These are phyloP conservation scores for Gliomastix tumulicola DNA, from an alignment of 2,329 filamentous ascomycete species.

Conservation along the genomic window DNA sequence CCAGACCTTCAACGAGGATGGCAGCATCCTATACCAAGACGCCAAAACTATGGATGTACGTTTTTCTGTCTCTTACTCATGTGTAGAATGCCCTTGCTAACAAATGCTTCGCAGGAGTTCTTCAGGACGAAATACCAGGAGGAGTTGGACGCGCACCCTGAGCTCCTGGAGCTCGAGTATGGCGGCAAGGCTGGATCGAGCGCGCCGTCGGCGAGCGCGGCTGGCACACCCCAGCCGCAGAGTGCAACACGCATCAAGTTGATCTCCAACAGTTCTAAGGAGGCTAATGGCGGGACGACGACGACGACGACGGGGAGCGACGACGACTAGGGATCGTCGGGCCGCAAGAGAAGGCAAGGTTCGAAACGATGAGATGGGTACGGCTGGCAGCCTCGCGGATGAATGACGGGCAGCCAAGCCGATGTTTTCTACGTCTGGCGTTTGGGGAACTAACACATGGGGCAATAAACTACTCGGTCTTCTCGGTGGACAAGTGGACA, in stretches of 20 bases:
- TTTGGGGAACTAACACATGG: too few relatives aligned
- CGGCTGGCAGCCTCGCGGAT: too few relatives aligned
- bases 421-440: conserved; percentile 1
- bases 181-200: conserved; percentile 27
- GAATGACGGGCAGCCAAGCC: too few relatives aligned
- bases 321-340: conserved; percentile 44
- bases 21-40: conserved; percentile 85
- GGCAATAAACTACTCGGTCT: not conserved
- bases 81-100: conserved; percentile 21
- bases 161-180: conserved; percentile 49
- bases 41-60: conserved; percentile 88
- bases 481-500: too few relatives aligned
- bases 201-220: conserved; percentile 48
- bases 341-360: too few relatives aligned
- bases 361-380: too few relatives aligned
- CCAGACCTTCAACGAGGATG: conserved; percentile 93
- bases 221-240: conserved; percentile 61
- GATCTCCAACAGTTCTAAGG: conserved; percentile 34
- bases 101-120: conserved; percentile 37
- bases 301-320: conserved; percentile 37
- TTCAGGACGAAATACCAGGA: conserved; percentile 48
- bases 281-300: conserved; percentile 29
- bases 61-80: not conserved
- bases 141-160: conserved; percentile 44
- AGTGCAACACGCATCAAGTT: conserved; percentile 64